These are phyloP conservation scores for Begonia loranthoides DNA, from an alignment of 306 rosid species.

Conservation along the genomic window DNA sequence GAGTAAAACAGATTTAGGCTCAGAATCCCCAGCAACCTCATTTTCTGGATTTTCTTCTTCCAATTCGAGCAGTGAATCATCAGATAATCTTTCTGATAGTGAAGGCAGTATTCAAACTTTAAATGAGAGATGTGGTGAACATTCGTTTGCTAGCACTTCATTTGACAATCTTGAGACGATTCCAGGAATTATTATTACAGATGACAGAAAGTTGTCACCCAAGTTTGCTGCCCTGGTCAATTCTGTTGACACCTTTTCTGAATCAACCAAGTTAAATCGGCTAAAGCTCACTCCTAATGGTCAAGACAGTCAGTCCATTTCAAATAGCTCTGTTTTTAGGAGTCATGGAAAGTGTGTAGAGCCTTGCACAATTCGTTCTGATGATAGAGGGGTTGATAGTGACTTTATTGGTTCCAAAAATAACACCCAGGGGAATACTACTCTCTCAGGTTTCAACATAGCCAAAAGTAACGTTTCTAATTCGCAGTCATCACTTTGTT, in stretches of 20 bases:
- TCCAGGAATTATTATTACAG: slow-evolving; percentile 11
- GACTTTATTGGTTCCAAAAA: slow-evolving; percentile 17
- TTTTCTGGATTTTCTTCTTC: slow-evolving; percentile 73
- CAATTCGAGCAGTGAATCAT: slow-evolving; percentile 26
- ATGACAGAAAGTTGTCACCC: slow-evolving; percentile 43
- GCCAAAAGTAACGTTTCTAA: slow-evolving; percentile 19
- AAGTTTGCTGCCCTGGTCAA: slow-evolving; percentile 56
- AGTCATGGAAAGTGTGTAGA: slow-evolving; percentile 12
- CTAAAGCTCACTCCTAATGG: slow-evolving; percentile 12
- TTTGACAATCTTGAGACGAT: slow-evolving; percentile 23
- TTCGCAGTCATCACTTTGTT: slow-evolving; percentile 25
- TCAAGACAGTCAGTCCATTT: slow-evolving; percentile 17
- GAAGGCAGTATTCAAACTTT: slow-evolving; percentile 42
- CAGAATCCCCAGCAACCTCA: slow-evolving; percentile 40
- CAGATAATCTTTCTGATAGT: slow-evolving; percentile 60
- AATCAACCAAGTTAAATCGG: slow-evolving; percentile 23
- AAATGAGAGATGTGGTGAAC: slow-evolving; percentile 40
- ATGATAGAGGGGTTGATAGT: slow-evolving; percentile 37
- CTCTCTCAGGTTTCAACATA: slow-evolving; percentile 16
- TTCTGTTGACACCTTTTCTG: slow-evolving; percentile 34
- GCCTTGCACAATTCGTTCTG: slow-evolving; percentile 30
- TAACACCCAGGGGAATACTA: slow-evolving; percentile 12
- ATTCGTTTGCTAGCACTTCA: slow-evolving; percentile 22
- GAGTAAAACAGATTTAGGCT: slow-evolving; percentile 17
- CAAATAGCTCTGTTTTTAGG: slow-evolving; percentile 17